Conservation (phyloP, 2,329 filamentous ascomycete species). For the Scleromitrula shiraiana region DNA sequence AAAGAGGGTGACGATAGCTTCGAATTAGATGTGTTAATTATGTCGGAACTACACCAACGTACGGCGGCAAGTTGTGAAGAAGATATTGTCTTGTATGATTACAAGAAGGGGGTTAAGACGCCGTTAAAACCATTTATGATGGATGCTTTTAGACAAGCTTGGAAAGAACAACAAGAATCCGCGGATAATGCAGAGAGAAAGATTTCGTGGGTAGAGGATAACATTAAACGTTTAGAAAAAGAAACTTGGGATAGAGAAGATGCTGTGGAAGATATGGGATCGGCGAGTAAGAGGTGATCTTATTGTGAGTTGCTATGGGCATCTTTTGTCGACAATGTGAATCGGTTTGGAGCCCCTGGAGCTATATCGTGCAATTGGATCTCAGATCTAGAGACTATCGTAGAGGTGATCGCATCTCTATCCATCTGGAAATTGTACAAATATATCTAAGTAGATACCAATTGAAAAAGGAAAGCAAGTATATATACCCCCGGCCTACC, state of each 20-base stretch:
- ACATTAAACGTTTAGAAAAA: constrained; percentile 56
- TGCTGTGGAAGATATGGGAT: constrained; percentile 64
- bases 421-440: too few relatives aligned
- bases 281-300: not conserved
- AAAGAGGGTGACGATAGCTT: constrained; percentile 36
- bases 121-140: constrained; percentile 53
- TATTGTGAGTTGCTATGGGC: too few relatives aligned
- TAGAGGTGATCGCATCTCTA: too few relatives aligned
- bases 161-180: constrained; percentile 52
- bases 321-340: too few relatives aligned
- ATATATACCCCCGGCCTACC: too few relatives aligned
- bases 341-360: too few relatives aligned
- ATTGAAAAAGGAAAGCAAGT: too few relatives aligned
- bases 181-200: constrained; percentile 42
- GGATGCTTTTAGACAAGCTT: constrained; percentile 50
- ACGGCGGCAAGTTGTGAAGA: constrained; percentile 68
- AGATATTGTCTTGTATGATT: constrained; percentile 75
- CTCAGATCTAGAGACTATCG: too few relatives aligned
- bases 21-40: constrained; percentile 51
- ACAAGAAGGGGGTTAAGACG: constrained; percentile 48
- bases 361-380: too few relatives aligned
- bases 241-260: constrained; percentile 65
- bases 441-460: too few relatives aligned
- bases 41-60: constrained; percentile 68
- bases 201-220: constrained; percentile 57